Conservation (phyloP, 768 basidiomycete genomes). For the Phlebiopsis gigantea region DNA sequence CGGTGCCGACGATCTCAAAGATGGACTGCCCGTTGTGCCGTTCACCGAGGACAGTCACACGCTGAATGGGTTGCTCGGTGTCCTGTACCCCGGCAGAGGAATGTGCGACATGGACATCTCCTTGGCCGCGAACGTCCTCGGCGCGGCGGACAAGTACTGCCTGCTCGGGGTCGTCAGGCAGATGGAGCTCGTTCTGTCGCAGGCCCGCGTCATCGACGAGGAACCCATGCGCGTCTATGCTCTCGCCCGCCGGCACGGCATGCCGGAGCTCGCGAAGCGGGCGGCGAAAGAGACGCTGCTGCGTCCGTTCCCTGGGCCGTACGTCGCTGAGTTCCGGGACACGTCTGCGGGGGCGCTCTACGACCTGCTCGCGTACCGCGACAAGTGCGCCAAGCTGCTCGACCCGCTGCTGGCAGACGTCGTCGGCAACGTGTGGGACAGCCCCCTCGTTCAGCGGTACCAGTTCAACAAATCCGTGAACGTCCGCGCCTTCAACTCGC, state of each 20-base stretch:
- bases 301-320: not conserved
- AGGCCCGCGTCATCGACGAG: not conserved
- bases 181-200: not conserved
- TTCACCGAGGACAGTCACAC: conserved; percentile 18
- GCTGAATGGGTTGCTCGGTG: conserved; percentile 18
- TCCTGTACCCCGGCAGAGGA: conserved; percentile 17
- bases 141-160: conserved; percentile 6
- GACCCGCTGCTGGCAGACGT: not conserved
- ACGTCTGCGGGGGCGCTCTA: not conserved
- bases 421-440: not conserved
- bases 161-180: not conserved
- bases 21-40: not conserved
- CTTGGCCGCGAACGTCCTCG: not conserved
- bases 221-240: conserved; percentile 3
- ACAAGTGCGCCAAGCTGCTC: not conserved
- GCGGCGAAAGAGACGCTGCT: not conserved
- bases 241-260: not conserved
- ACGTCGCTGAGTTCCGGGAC: not conserved
- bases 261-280: not conserved
- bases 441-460: too few species aligned
- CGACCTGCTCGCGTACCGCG: not conserved
- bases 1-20: too few species aligned
- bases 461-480: too few species aligned
- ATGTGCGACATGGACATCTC: not conserved
- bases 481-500: too few species aligned